Base-by-base conservation (phyloP, 2,329 filamentous ascomycete genomes). In the Scedosporium apiospermum region DNA sequence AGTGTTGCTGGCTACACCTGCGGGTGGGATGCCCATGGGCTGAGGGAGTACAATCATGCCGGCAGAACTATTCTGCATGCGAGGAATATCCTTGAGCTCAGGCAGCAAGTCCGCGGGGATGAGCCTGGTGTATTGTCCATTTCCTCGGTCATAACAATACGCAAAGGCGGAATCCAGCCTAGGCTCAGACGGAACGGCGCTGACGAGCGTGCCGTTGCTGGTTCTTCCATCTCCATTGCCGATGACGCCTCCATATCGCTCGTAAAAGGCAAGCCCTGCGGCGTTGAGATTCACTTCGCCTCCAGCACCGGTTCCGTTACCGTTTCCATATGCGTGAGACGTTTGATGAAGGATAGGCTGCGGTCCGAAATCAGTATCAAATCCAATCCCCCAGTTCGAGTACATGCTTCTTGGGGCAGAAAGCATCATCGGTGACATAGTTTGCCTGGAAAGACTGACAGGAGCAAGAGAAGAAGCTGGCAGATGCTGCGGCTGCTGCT, bases 31-130 rank as follows among this genome's bases (percentile, higher is more conserved):
- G 4, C 46, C 46, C 1, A 14, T 5, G 34, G 60, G 60, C n/a
- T 55, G 27, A 14, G 79, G 78, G 21, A 85, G 69, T 5, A 82
- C 73, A 4, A 81, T 70, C 77, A 84, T 78, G 12, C 78, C 78
- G 6, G 67, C 66, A 23, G 70, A 70, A 42, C 69, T 71, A 9
- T 68, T 63, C 69, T 82, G 76, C 1, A 73, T 62, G 1, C 74
- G 67, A 1, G 79, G 77, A 4, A 86, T 72, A 55, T 78, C 76
- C 5, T 71, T 66, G 41, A 80, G 68, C 3, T 72, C 69, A 0
- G 78, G 79, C 10, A 86, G 71, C 72, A 77, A 74, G 65, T 87
- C 84, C 0, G 80, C 83, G 0, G 82, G 82, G 14, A 86, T 73
- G 0, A 87, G 77, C 3, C 79, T 75, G 4, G 83, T 85, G 64